These are phyloP conservation scores for Exutisphaerella laricina DNA, from an alignment of 2,329 filamentous ascomycete genomes.

Conservation along the genomic window DNA sequence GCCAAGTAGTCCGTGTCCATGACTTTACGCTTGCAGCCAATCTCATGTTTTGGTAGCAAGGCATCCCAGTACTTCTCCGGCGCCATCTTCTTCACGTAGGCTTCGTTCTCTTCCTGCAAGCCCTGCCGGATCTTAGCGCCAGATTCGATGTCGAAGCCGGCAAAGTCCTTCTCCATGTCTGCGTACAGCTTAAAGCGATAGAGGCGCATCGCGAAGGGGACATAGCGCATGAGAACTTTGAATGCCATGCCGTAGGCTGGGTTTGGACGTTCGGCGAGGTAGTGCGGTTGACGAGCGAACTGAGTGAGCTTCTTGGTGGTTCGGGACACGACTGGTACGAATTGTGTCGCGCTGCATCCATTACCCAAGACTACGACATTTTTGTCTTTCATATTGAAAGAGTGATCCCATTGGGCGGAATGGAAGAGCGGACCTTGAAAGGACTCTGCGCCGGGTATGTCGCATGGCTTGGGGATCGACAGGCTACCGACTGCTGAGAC, in stretches of 20 bases:
- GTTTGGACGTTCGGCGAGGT: conserved; percentile 43
- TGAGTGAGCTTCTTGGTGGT: conserved; percentile 42
- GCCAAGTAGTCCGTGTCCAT: conserved; percentile 45
- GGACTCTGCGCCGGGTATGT: conserved; percentile 27
- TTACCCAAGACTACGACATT: conserved; percentile 41
- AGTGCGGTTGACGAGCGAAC: conserved; percentile 49
- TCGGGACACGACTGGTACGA: conserved; percentile 42
- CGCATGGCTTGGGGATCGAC: conserved; percentile 25
- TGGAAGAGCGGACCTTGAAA: conserved; percentile 38
- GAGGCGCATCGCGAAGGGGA: conserved; percentile 42
- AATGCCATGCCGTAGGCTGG: conserved; percentile 38
- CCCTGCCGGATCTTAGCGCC: conserved; percentile 36
- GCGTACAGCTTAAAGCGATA: conserved; percentile 42
- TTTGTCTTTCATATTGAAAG: conserved; percentile 36
- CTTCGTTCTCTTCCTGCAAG: conserved; percentile 36
- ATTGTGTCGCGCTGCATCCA: conserved; percentile 46
- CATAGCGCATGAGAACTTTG: conserved; percentile 42
- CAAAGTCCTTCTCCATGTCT: conserved; percentile 42
- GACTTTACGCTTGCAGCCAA: conserved; percentile 47
- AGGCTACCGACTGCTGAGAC: conserved; percentile 29
- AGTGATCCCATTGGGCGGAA: conserved; percentile 40
- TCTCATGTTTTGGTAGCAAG: conserved; percentile 40
- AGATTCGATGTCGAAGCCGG: conserved; percentile 38
- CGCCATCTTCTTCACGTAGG: conserved; percentile 41
- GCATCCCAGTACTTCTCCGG: conserved; percentile 42